phyloP scores from a whole-genome alignment of 2,329 filamentous ascomycete genomes.

The Penicillium sp. region DNA sequence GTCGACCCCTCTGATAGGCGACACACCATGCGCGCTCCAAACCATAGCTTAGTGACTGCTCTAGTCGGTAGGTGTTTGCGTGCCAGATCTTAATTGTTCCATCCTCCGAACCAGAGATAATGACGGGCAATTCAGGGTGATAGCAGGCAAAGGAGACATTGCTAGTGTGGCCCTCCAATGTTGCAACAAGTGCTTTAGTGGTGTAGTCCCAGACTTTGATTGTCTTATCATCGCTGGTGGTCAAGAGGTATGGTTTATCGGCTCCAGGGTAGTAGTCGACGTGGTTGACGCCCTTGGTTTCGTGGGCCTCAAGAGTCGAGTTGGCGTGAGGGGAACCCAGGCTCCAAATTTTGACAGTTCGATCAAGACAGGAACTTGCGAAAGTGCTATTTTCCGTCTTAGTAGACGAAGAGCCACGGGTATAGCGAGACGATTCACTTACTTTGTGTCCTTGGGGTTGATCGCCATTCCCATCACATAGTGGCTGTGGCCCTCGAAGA shows the following conservation, averaged over 20 bases:
- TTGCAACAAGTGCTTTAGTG: conserved; percentile 94
- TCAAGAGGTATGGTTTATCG: conserved; percentile 82
- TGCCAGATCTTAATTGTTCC: conserved; percentile 98
- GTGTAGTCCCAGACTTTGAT: conserved; percentile 99
- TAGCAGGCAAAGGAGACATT: conserved; percentile 99
- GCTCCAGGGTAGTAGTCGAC: conserved; percentile 80
- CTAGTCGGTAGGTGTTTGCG: conserved; percentile 92
- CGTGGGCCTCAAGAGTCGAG: conserved; percentile 94
- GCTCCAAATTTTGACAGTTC: conserved; percentile 98
- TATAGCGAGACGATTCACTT: not conserved
- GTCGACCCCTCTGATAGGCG: conserved; percentile 89
- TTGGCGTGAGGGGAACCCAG: conserved; percentile 91
- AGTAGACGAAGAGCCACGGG: not conserved
- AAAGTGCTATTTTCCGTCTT: conserved; percentile 55
- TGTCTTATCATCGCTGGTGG: conserved; percentile 92
- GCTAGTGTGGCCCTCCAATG: conserved; percentile 92
- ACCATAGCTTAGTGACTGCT: conserved; percentile 94
- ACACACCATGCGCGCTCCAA: conserved; percentile 98
- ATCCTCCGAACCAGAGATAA: conserved; percentile 97
- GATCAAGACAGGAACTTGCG: conserved; percentile 90
- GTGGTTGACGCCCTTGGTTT: conserved; percentile 96
- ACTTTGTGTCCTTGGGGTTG: conserved; percentile 93
- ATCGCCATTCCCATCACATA: conserved; percentile 97
- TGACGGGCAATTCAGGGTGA: conserved; percentile 93
- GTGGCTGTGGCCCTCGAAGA: conserved; percentile 94